phyloP scores from a whole-genome alignment of 805 yeast genomes.

The Candida khao-thaluensis region DNA sequence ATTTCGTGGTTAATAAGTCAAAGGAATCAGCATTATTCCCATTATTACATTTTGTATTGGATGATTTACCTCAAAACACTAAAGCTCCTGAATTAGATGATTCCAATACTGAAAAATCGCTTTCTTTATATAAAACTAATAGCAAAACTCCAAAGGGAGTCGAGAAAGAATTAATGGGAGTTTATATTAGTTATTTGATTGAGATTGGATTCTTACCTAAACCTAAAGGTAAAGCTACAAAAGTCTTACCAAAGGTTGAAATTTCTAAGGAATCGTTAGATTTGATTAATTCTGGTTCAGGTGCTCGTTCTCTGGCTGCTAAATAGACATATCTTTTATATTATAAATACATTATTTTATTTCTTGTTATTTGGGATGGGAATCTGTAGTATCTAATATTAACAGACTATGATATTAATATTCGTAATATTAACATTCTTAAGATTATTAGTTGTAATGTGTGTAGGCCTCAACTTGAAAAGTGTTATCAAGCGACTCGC shows the following conservation, averaged over 20 bases:
- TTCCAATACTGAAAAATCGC: conserved; percentile 68
- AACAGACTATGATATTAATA: no score
- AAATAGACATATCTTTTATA: no score
- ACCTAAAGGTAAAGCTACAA: conserved; percentile 47
- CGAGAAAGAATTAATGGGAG: conserved; percentile 61
- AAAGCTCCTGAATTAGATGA: conserved; percentile 97
- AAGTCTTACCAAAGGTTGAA: conserved; percentile 53
- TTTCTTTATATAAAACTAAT: conserved; percentile 49
- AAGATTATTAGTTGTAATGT: no score
- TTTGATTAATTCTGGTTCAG: conserved; percentile 63
- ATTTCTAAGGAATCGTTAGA: conserved; percentile 56
- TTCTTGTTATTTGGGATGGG: no score
- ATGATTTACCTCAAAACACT: conserved; percentile 84
- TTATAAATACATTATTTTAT: no score
- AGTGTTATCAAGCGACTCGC: no score
- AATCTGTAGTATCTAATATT: no score
- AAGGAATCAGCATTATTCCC: conserved; percentile 90
- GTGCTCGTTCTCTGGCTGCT: conserved; percentile 72
- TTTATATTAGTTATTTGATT: conserved; percentile 76
- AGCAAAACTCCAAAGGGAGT: conserved; percentile 73
- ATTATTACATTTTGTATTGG: conserved; percentile 88
- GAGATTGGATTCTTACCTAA: conserved; percentile 75
- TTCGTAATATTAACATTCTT: no score
- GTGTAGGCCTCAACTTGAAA: no score
- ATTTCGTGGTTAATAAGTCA: conserved; percentile 68